phyloP scores from a whole-genome alignment of 2,329 filamentous ascomycete species.

The Coniochaeta sp. region DNA sequence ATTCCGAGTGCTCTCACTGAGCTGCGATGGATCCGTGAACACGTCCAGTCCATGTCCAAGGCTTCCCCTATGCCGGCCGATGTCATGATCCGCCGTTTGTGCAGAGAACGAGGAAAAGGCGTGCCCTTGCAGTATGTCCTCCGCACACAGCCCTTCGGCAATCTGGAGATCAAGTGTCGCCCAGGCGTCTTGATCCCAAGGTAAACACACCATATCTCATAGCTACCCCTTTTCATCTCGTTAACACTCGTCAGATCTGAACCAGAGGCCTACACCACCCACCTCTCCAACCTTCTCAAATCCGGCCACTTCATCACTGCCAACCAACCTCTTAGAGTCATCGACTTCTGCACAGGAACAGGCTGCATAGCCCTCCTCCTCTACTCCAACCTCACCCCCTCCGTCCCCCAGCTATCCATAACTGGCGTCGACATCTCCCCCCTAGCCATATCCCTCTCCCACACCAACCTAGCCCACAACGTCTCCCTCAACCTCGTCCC shows the following conservation, averaged over 20 bases:
- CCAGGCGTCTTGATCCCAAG: conserved; percentile 82
- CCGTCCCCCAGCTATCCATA: conserved; percentile 38
- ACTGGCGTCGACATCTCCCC: conserved; percentile 68
- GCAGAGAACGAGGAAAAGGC: conserved; percentile 47
- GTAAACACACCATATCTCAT: conserved; percentile 24
- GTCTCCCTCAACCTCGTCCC: conserved; percentile 13
- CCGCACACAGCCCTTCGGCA: conserved; percentile 81
- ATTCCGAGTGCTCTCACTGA: conserved; percentile 60
- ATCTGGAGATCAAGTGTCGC: conserved; percentile 69
- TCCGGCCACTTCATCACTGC: conserved; percentile 7
- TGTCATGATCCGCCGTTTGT: conserved; percentile 26
- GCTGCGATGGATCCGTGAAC: conserved; percentile 64
- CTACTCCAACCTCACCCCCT: conserved; percentile 41
- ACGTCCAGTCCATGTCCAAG: conserved; percentile 29
- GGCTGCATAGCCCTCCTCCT: conserved; percentile 83
- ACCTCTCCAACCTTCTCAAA: conserved; percentile 42
- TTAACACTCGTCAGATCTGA: conserved; percentile 40
- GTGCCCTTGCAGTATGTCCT: conserved; percentile 85
- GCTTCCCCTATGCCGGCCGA: conserved; percentile 4
- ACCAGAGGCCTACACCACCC: conserved; percentile 60
- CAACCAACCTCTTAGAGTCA: conserved; percentile 33
- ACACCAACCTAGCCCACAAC: conserved; percentile 54
- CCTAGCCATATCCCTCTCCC: conserved; percentile 57
- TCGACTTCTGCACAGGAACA: conserved; percentile 87
- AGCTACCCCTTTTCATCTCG: neutral